A percentile compares a stretch with the other conserved stretches of the same genome.
Evolutionary conservation across 495 filamentous ascomycete species (phyloP).

Genomic region (Xylaria intraflava): DNA sequence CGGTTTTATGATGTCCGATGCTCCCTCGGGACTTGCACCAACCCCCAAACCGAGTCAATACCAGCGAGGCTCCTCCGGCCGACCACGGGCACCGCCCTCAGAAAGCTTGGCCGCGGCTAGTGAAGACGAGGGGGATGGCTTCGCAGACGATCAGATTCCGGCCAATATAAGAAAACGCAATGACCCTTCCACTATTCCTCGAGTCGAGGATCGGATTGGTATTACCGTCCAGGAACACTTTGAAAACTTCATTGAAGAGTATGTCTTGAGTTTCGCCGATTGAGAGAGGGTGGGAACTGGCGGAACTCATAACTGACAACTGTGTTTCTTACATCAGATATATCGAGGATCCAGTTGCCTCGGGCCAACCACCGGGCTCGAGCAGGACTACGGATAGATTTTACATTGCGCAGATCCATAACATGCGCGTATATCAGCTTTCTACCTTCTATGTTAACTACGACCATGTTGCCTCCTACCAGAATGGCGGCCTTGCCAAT

Average conservation of each 20-base stretch:
- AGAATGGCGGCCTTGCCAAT: conserved; percentile 67
- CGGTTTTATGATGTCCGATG: conserved; percentile 40
- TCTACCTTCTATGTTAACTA: conserved; percentile 97
- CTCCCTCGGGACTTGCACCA: conserved; percentile 23
- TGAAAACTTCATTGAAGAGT: conserved; percentile 83
- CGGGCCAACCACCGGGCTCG: conserved; percentile 67
- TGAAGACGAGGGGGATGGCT: conserved; percentile 55
- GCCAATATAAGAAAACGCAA: conserved; percentile 47
- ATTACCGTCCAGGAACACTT: conserved; percentile 80
- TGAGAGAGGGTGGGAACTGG: background rate
- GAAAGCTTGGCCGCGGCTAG: conserved; percentile 58
- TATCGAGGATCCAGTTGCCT: conserved; percentile 67
- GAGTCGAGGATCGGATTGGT: conserved; percentile 81
- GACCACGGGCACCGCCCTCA: conserved; percentile 58
- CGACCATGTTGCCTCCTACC: conserved; percentile 67
- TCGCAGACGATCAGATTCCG: conserved; percentile 52
- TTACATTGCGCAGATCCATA: conserved; percentile 93
- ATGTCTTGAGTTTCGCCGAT: conserved; percentile 17
- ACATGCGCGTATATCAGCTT: conserved; percentile 74
- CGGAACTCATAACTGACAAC: background rate
- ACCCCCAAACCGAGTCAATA: conserved; percentile 29
- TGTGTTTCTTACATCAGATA: conserved; percentile 43
- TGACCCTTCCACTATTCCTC: conserved; percentile 58
- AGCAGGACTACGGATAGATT: conserved; percentile 79
- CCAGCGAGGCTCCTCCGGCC: conserved; percentile 48